These are phyloP conservation scores for Fusarium setosum DNA, from an alignment of 2,329 filamentous ascomycete species.

Conservation along the genomic window DNA sequence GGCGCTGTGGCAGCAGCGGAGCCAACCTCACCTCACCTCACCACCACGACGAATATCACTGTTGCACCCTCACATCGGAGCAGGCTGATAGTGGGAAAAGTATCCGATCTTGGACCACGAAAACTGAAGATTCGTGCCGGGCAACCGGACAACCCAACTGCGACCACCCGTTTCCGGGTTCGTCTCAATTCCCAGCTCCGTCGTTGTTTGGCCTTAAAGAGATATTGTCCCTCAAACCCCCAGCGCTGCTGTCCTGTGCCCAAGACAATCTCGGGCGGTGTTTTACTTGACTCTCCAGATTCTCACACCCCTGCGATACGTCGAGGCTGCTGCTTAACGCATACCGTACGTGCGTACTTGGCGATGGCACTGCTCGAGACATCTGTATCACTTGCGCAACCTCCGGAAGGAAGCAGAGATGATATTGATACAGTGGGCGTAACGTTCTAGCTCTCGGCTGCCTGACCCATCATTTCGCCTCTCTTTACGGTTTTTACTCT, in stretches of 20 bases:
- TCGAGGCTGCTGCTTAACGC: slow-evolving; percentile 29
- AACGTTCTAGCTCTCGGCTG: slow-evolving; percentile 14
- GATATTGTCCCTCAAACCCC: slow-evolving; percentile 26
- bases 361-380: slow-evolving; percentile 40
- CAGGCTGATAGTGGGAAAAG: slow-evolving; percentile 31
- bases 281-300: slow-evolving; percentile 36
- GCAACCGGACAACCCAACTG: slow-evolving; percentile 31
- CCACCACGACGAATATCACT: slow-evolving; percentile 25
- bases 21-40: slow-evolving; percentile 35
- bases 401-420: slow-evolving; percentile 12
- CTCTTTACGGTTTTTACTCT: slow-evolving; percentile 1
- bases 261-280: slow-evolving; percentile 41
- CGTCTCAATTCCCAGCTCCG: slow-evolving; percentile 18
- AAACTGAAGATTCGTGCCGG: slow-evolving; percentile 13
- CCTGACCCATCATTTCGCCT: slow-evolving; percentile 13
- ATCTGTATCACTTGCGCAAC: slow-evolving; percentile 39
- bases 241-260: slow-evolving; percentile 31
- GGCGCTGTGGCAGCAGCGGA: slow-evolving; percentile 34
- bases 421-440: slow-evolving; percentile 23
- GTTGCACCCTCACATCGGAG: slow-evolving; percentile 31
- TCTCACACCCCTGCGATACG: slow-evolving; percentile 30
- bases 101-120: slow-evolving; percentile 24
- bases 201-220: slow-evolving; percentile 13
- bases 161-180: slow-evolving; percentile 24
- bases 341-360: slow-evolving; percentile 34